Conservation (phyloP, 257 asterid species). For the Salvia hispanica region DNA sequence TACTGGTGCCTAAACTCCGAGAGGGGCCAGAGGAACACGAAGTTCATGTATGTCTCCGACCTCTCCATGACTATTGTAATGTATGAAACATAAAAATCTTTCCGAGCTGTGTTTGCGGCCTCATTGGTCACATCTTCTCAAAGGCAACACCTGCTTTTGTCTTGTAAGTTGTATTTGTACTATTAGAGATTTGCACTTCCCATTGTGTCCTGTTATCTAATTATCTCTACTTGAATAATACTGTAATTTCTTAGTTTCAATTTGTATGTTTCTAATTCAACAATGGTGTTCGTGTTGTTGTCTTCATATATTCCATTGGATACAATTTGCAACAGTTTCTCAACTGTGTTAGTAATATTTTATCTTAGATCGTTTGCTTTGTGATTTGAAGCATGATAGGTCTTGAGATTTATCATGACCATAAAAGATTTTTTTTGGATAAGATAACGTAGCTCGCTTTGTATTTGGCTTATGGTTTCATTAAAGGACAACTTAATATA, state of each 20-base stretch:
- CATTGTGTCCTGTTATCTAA: not conserved
- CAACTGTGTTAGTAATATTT: too few species aligned
- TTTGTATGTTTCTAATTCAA: not conserved
- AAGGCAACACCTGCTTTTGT: constrained; percentile 17
- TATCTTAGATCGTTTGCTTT: not conserved
- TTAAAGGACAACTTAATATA: constrained; percentile 8
- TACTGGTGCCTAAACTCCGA: constrained; percentile 78
- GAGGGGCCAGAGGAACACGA: constrained; percentile 90
- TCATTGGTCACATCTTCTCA: constrained; percentile 5
- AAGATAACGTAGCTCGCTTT: constrained; percentile 22
- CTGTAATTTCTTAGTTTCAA: not conserved
- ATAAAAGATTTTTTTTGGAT: not conserved
- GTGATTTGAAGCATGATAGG: not conserved
- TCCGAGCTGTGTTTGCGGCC: not conserved
- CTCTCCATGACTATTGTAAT: constrained; percentile 46
- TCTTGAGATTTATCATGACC: not conserved
- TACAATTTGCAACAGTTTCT: too few species aligned
- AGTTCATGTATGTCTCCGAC: constrained; percentile 88
- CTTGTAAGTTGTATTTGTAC: constrained; percentile 21
- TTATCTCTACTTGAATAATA: not conserved
- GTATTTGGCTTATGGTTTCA: constrained; percentile 22
- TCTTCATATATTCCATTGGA: not conserved
- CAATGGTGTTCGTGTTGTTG: not conserved
- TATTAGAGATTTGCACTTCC: constrained; percentile 1
- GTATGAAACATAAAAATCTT: constrained; percentile 23